phyloP scores from a whole-genome alignment of 2,329 filamentous ascomycete species.

The Sarocladiaceae sp. region DNA sequence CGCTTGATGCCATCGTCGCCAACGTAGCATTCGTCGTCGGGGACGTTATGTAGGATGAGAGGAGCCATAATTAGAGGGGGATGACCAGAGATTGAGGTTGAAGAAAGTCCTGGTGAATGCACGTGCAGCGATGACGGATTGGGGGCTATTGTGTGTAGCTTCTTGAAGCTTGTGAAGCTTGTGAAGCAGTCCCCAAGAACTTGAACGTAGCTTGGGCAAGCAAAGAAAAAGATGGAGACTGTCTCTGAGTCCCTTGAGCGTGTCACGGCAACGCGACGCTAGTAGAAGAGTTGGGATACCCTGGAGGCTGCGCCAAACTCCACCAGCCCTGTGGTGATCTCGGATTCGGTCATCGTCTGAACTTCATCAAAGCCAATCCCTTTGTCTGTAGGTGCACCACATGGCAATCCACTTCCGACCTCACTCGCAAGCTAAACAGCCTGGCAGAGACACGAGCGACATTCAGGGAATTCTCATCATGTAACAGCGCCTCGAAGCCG shows the following conservation, averaged over 20 bases:
- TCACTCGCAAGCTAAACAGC: too few relatives aligned
- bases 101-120: too few relatives aligned
- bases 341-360: too few relatives aligned
- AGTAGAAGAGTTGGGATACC: background rate
- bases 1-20: constrained; percentile 60
- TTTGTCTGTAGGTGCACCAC: too few relatives aligned
- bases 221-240: constrained; percentile 6
- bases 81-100: background rate
- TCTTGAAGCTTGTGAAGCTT: background rate
- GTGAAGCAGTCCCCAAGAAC: background rate
- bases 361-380: too few relatives aligned
- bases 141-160: background rate
- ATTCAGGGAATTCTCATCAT: too few relatives aligned
- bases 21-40: constrained; percentile 60
- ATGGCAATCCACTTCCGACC: too few relatives aligned
- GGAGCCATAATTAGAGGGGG: constrained; percentile 44
- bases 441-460: too few relatives aligned
- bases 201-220: background rate
- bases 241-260: too few relatives aligned
- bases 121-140: background rate
- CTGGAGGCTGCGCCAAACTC: background rate
- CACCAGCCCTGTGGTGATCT: too few relatives aligned
- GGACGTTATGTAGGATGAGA: constrained; percentile 62
- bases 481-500: too few relatives aligned
- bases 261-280: constrained; percentile 6